Evolutionary conservation across 257 asterid species (phyloP).

Genomic region (Eucommia ulmoides): DNA sequence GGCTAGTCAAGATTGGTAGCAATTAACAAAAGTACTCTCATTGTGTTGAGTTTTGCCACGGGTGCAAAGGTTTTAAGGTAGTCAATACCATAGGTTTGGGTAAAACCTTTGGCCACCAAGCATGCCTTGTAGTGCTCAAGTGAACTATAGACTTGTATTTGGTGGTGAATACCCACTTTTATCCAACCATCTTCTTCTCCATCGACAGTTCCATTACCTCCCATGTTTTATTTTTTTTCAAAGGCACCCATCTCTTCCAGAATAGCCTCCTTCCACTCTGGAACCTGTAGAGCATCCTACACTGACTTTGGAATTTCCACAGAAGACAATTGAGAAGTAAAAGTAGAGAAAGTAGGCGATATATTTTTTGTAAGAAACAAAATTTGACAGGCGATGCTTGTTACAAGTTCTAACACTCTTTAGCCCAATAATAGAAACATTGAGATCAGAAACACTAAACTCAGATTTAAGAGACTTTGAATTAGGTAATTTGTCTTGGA

Average conservation of each 20-base stretch:
- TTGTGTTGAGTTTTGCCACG: not conserved
- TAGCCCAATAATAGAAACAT: too few relatives aligned
- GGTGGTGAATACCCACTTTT: not conserved
- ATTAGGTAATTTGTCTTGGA: too few relatives aligned
- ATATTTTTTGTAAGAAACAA: too few relatives aligned
- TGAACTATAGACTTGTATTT: not conserved
- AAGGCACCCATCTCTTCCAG: not conserved
- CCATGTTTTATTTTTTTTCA: not conserved
- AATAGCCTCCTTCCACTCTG: not conserved
- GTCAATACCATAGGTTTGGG: not conserved
- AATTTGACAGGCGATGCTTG: too few relatives aligned
- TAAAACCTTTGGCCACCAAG: not conserved
- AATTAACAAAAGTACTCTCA: not conserved
- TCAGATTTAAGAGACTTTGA: too few relatives aligned
- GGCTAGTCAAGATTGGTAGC: not conserved
- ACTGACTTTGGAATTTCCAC: not conserved
- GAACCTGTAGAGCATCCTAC: not conserved
- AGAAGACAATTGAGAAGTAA: not conserved
- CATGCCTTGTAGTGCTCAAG: not conserved
- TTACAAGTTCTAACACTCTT: too few relatives aligned
- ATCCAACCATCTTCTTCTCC: not conserved
- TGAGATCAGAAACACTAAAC: too few relatives aligned
- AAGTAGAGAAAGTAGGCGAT: not conserved
- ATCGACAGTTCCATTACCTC: not conserved
- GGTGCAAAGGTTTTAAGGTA: not conserved